These are phyloP conservation scores for Phytophthora tubulina DNA, from an alignment of 352 stramenopile species.

Conservation along the genomic window DNA sequence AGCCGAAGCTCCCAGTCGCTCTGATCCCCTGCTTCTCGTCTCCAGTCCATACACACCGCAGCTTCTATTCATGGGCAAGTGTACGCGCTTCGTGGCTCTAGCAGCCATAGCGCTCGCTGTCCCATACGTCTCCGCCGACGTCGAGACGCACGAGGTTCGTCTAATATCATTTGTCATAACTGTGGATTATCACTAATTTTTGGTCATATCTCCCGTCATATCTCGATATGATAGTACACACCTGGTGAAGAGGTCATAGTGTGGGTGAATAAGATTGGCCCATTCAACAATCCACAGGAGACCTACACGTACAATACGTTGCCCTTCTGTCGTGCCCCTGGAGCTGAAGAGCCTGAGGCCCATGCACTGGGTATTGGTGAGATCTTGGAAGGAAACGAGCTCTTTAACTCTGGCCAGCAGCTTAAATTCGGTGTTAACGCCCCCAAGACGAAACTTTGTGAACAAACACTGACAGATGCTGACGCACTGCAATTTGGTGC, in stretches of 20 bases:
- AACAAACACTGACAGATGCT: slow-evolving; percentile 72
- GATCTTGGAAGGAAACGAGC: slow-evolving; percentile 95
- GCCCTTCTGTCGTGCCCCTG: slow-evolving; percentile 95
- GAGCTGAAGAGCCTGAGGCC: slow-evolving; percentile 90
- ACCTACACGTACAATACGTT: slow-evolving; percentile 99
- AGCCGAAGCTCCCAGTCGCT: not conserved
- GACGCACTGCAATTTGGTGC: slow-evolving; percentile 86
- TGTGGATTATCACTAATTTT: not conserved
- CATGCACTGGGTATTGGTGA: slow-evolving; percentile 94
- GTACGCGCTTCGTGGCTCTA: slow-evolving; percentile 34
- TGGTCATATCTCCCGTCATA: slow-evolving; percentile 9
- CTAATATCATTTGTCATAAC: not conserved
- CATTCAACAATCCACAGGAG: slow-evolving; percentile 98
- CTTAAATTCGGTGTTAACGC: slow-evolving; percentile 84
- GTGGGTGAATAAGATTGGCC: slow-evolving; percentile 98
- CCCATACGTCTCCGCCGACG: slow-evolving; percentile 42
- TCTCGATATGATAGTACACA: slow-evolving; percentile 58
- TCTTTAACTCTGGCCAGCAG: slow-evolving; percentile 93
- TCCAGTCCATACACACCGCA: not conserved
- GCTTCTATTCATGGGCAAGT: slow-evolving; percentile 35
- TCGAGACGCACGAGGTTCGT: slow-evolving; percentile 70
- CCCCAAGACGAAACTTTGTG: slow-evolving; percentile 72
- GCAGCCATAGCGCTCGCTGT: slow-evolving; percentile 25
- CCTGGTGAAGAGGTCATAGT: slow-evolving; percentile 87
- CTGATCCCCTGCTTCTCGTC: not conserved